Percentiles rank a stretch among this genome's conserved stretches.
phyloP scores from a whole-genome alignment of 768 basidiomycete genomes.

The Suillus occidentalis region DNA sequence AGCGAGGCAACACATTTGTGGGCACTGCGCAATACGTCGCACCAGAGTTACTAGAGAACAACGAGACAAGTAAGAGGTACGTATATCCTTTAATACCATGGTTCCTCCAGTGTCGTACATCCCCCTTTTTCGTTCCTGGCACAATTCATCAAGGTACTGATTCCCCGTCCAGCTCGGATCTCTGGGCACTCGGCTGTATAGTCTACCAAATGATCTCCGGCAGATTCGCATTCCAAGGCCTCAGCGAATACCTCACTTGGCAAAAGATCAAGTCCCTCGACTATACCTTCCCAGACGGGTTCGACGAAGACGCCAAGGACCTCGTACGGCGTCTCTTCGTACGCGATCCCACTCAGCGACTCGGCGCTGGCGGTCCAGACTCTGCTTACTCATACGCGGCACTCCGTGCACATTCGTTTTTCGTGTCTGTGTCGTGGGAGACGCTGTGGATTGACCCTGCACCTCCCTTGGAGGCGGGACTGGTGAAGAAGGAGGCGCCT shows the following conservation, averaged over 20 bases:
- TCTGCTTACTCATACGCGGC: constrained; percentile 40
- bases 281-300: constrained; percentile 84
- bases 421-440: constrained; percentile 57
- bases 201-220: constrained; percentile 92
- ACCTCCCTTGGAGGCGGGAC: constrained; percentile 58
- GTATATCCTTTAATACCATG: constrained; percentile 9
- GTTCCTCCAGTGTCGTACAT: not conserved
- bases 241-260: constrained; percentile 93
- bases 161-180: constrained; percentile 65
- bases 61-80: constrained; percentile 77
- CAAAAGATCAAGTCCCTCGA: constrained; percentile 90
- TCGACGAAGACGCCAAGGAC: constrained; percentile 79
- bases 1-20: constrained; percentile 72
- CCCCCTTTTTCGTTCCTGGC: not conserved
- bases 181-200: constrained; percentile 95
- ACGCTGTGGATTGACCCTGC: constrained; percentile 64
- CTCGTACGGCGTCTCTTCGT: constrained; percentile 80
- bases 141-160: not conserved
- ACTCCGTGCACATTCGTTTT: constrained; percentile 64
- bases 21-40: constrained; percentile 90
- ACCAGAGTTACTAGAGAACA: constrained; percentile 77
- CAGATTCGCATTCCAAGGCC: constrained; percentile 86
- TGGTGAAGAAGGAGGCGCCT: constrained; percentile 47
- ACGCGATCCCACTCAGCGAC: constrained; percentile 54
- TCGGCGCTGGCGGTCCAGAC: constrained; percentile 54